Base-by-base conservation (phyloP, 106 monocot genomes). In the Allium fistulosum region DNA sequence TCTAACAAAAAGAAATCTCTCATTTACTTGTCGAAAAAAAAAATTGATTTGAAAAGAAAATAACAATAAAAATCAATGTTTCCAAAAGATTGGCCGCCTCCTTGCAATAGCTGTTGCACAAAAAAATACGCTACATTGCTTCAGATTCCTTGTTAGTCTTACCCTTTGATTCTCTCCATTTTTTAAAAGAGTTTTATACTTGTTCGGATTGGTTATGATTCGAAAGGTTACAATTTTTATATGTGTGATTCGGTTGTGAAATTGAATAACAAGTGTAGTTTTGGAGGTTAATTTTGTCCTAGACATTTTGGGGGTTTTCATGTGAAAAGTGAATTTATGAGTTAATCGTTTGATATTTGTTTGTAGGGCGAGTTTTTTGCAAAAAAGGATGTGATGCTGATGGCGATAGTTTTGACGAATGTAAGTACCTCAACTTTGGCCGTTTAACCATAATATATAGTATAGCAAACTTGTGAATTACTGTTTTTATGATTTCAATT, bases 321-420 rank as follows among this genome's bases (percentile, higher is more conserved):
- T 5, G 4, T 37, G 37, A 37, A 37, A 37, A 37, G 37, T 37
- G 37, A 37, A 37, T 37, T 37, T 37, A 37, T 37, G 37, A 5
- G 37, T 37, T 37, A 37, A 37, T 37, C 37, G 37, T 37, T 46
- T 63, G 14, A 63, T 47, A 6, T 11, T 14, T 63, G 46, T 47
- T 72, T 76, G 74, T 66, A 96, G 96, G 96, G 96, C 86, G 96
- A 72, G 85, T 97, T 22, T 97, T 97, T 74, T 97, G 96, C 82
- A 97, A 97, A 86, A 97, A 97, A 65, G 96, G 96, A 58, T 97
- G 96, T 65, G 78, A 77, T 72, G 66, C 78, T 27, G 96, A 97
- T 71, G 88, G 73, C 6, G 96, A 92, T 9, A 82, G 74, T 22
- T 92, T 88, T 91, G 92, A 92, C 14, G 96, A 97, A 69, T 97